phyloP scores from a whole-genome alignment of 352 stramenopile genomes.

The Pseudoperonospora humuli region DNA sequence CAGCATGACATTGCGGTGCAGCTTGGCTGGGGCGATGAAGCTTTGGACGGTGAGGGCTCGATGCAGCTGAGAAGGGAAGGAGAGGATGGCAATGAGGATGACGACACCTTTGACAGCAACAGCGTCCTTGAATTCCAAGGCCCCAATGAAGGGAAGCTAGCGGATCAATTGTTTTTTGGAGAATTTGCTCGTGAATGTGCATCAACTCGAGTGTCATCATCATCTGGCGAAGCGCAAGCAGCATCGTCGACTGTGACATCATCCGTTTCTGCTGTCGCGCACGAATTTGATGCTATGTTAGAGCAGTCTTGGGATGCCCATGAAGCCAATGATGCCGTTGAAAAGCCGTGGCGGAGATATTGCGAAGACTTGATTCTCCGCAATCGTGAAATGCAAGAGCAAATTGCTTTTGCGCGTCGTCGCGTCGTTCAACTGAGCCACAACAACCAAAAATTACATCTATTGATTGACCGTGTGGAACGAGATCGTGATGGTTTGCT shows the following conservation, averaged over 20 bases:
- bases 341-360: conserved; percentile 61
- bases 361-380: conserved; percentile 64
- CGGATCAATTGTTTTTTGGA: conserved; percentile 13
- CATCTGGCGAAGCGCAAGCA: conserved; percentile 10
- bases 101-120: conserved; percentile 24
- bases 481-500: conserved; percentile 72
- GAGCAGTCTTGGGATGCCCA: conserved; percentile 13
- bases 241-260: conserved; percentile 11
- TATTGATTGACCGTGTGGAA: conserved; percentile 78
- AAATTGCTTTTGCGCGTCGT: conserved; percentile 49
- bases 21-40: conserved; percentile 13
- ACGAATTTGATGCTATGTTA: conserved; percentile 7
- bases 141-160: conserved; percentile 16
- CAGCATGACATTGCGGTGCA: conserved; percentile 11
- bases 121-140: conserved; percentile 24
- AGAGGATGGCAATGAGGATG: conserved; percentile 12
- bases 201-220: conserved; percentile 6
- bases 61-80: conserved; percentile 17
- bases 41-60: conserved; percentile 2
- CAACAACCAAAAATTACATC: conserved; percentile 79
- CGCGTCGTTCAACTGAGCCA: conserved; percentile 63
- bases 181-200: conserved; percentile 7
- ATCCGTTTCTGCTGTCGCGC: conserved; percentile 5
- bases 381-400: conserved; percentile 73
- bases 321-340: conserved; percentile 14